These are phyloP conservation scores for Lolium perenne DNA, from an alignment of 176 grass and related monocot genomes.

Conservation along the genomic window DNA sequence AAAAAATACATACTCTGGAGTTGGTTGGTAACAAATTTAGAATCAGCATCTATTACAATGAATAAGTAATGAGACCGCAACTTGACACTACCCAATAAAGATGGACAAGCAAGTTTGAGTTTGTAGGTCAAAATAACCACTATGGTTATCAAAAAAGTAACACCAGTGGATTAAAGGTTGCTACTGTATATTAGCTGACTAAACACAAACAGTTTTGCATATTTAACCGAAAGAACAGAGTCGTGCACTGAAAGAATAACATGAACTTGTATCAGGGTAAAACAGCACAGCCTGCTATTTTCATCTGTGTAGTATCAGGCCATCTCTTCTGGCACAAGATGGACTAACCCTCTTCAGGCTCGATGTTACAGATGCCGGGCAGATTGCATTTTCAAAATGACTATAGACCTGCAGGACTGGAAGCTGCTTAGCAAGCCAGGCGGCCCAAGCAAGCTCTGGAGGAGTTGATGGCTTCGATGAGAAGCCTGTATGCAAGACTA, in stretches of 20 bases:
- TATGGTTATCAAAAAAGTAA: not conserved
- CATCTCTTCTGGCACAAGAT: not conserved
- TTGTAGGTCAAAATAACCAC: not conserved
- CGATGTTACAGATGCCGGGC: not conserved
- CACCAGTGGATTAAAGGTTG: too few species aligned
- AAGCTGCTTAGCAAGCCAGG: too few species aligned
- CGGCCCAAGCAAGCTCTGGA: too few species aligned
- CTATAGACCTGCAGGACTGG: too few species aligned
- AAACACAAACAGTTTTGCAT: not conserved
- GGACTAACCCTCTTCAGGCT: not conserved
- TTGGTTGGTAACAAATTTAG: not conserved
- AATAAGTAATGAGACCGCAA: not conserved
- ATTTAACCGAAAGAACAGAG: not conserved
- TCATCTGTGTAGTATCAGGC: not conserved
- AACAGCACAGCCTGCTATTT: not conserved
- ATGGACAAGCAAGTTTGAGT: not conserved
- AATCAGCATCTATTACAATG: not conserved
- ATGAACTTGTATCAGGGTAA: not conserved
- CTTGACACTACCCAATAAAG: not conserved
- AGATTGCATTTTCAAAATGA: too few species aligned
- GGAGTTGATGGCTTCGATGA: too few species aligned
- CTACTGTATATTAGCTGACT: too few species aligned
- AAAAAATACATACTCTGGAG: not conserved
- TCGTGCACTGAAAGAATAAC: not conserved
- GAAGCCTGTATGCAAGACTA: too few species aligned